Percentiles rank a stretch among this genome's conserved stretches.
These are phyloP conservation scores for Gonium pectorale DNA, from an alignment of 139 green algal genomes.

Conservation along the genomic window DNA sequence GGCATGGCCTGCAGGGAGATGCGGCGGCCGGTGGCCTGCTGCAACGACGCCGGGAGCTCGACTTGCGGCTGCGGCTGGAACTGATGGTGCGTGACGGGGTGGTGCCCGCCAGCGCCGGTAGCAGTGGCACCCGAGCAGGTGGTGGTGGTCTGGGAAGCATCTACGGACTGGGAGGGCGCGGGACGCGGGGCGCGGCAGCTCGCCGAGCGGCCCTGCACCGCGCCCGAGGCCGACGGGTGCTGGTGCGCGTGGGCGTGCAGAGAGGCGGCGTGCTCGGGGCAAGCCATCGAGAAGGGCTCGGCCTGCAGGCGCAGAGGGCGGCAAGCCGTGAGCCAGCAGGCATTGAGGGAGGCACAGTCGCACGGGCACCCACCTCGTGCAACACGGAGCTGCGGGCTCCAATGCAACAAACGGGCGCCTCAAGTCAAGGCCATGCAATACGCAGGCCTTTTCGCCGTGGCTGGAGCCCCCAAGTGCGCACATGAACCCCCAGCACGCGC, in stretches of 20 bases:
- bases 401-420: too few species aligned
- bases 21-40: slow-evolving; percentile 1
- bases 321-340: too few species aligned
- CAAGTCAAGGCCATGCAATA: too few species aligned
- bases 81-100: background rate
- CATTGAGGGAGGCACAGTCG: too few species aligned
- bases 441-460: too few species aligned
- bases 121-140: too few species aligned
- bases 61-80: slow-evolving; percentile 10
- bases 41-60: slow-evolving; percentile 10
- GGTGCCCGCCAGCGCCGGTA: background rate
- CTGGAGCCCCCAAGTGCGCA: too few species aligned
- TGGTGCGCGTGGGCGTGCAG: background rate
- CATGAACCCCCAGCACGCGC: too few species aligned
- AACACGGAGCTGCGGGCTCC: too few species aligned
- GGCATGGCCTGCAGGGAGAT: background rate
- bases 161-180: background rate
- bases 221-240: too few species aligned
- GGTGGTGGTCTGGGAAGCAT: slow-evolving; percentile 4
- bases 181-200: background rate
- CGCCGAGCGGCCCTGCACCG: background rate
- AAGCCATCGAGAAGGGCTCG: slow-evolving; percentile 56
- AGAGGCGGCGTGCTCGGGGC: slow-evolving; percentile 25
- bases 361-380: too few species aligned
- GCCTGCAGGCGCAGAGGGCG: slow-evolving; percentile 33